phyloP scores from a whole-genome alignment of 139 green algal genomes.

The Eudorina sp. region DNA sequence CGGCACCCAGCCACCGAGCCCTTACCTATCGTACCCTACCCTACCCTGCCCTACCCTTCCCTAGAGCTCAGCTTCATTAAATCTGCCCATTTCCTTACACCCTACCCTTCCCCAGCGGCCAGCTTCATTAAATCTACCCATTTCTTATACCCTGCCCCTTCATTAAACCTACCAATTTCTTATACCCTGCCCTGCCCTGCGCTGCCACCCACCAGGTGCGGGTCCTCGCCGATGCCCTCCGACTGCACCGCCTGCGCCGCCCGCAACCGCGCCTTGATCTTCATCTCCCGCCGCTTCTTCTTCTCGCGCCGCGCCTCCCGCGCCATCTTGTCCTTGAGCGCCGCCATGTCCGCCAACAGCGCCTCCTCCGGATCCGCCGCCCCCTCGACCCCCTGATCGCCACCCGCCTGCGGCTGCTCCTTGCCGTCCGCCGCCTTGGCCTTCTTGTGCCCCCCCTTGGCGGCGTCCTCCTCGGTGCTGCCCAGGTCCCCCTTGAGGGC shows the following conservation, averaged over 20 bases:
- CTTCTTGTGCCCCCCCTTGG: constrained; percentile 11
- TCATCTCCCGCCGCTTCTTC: constrained; percentile 78
- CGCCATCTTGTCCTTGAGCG: constrained; percentile 80
- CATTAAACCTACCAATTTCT: no score
- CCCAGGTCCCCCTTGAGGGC: constrained; percentile 61
- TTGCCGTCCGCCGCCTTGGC: constrained; percentile 28
- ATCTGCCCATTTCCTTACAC: no score
- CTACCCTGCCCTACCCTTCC: no score
- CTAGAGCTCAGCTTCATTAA: no score
- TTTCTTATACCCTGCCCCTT: no score
- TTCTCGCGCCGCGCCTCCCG: constrained; percentile 70
- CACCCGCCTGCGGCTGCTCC: not conserved
- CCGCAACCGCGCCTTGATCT: constrained; percentile 84
- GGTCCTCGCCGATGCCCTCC: constrained; percentile 68
- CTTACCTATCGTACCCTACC: no score
- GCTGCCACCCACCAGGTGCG: constrained; percentile 49
- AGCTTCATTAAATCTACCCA: no score
- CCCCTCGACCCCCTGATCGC: constrained; percentile 15
- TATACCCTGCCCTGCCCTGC: no score
- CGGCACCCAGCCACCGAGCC: no score
- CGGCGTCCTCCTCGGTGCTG: constrained; percentile 45
- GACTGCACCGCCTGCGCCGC: constrained; percentile 70
- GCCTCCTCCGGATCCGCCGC: constrained; percentile 76
- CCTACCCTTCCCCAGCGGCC: no score
- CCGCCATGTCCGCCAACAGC: constrained; percentile 92